These are phyloP conservation scores for Eucalyptus decipiens DNA, from an alignment of 345 rosid species.

Conservation along the genomic window DNA sequence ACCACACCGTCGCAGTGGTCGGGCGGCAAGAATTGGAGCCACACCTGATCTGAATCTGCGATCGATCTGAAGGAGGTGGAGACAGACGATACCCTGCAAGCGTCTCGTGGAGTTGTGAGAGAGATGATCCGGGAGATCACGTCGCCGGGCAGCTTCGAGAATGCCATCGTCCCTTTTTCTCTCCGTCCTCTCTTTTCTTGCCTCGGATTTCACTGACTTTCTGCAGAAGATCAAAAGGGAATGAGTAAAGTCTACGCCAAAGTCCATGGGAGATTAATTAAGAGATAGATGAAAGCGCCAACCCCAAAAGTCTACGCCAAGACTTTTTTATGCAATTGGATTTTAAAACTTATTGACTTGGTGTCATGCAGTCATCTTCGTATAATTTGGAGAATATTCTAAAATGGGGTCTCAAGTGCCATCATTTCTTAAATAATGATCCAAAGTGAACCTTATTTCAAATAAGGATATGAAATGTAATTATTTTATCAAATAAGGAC, in stretches of 20 bases:
- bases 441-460: too few species aligned
- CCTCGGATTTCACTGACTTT: fast-evolving
- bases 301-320: fast-evolving
- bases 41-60: background rate
- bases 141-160: background rate
- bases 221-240: too few species aligned
- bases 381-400: too few species aligned
- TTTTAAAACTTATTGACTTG: fast-evolving
- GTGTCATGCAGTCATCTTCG: fast-evolving
- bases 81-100: background rate
- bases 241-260: too few species aligned
- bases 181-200: too few species aligned
- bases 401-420: fast-evolving
- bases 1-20: fast-evolving
- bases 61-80: background rate
- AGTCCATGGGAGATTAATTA: background rate
- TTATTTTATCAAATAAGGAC: too few species aligned
- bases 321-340: too few species aligned
- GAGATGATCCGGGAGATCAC: background rate
- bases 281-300: too few species aligned
- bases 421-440: too few species aligned
- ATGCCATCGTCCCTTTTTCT: too few species aligned
- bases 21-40: background rate
- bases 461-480: too few species aligned
- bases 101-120: background rate